phyloP scores from a whole-genome alignment of 768 basidiomycete genomes.

The Tubosaeta brunneosetosa region DNA sequence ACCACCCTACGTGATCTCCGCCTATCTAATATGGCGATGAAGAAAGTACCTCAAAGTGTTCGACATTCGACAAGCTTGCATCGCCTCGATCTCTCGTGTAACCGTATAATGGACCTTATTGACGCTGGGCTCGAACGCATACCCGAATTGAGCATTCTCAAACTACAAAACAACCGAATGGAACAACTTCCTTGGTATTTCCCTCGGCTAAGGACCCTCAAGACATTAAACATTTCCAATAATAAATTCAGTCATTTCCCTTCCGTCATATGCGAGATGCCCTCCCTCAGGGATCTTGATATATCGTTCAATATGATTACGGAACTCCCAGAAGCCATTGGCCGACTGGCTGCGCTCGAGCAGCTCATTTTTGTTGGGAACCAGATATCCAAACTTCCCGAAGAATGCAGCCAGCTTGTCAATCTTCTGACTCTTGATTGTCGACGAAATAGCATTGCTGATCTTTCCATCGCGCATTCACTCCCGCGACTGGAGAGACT shows the following conservation, averaged over 20 bases:
- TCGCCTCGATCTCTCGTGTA: slow-evolving; percentile 85
- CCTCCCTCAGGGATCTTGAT: slow-evolving; percentile 77
- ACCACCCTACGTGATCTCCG: slow-evolving; percentile 78
- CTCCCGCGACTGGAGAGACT: slow-evolving; percentile 67
- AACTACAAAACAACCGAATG: slow-evolving; percentile 88
- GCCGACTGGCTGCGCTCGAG: slow-evolving; percentile 62
- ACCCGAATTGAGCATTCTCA: slow-evolving; percentile 60
- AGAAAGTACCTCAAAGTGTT: slow-evolving; percentile 83
- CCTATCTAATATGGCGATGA: slow-evolving; percentile 89
- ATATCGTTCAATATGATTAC: slow-evolving; percentile 91
- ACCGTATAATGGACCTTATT: slow-evolving; percentile 84
- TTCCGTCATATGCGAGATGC: slow-evolving; percentile 65
- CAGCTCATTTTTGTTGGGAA: slow-evolving; percentile 84
- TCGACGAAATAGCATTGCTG: slow-evolving; percentile 75
- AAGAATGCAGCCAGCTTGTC: slow-evolving; percentile 49
- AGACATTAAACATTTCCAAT: slow-evolving; percentile 88
- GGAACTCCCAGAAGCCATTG: slow-evolving; percentile 77
- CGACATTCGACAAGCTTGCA: slow-evolving; percentile 69
- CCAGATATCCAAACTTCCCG: slow-evolving; percentile 66
- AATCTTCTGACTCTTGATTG: slow-evolving; percentile 75
- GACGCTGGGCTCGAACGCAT: slow-evolving; percentile 81
- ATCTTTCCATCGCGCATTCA: slow-evolving; percentile 63
- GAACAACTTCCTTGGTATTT: slow-evolving; percentile 85
- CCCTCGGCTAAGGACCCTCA: slow-evolving; percentile 63
- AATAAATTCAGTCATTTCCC: slow-evolving; percentile 86